phyloP scores from a whole-genome alignment of 1,284 basidiomycete genomes.

The Sporisorium exsertum region DNA sequence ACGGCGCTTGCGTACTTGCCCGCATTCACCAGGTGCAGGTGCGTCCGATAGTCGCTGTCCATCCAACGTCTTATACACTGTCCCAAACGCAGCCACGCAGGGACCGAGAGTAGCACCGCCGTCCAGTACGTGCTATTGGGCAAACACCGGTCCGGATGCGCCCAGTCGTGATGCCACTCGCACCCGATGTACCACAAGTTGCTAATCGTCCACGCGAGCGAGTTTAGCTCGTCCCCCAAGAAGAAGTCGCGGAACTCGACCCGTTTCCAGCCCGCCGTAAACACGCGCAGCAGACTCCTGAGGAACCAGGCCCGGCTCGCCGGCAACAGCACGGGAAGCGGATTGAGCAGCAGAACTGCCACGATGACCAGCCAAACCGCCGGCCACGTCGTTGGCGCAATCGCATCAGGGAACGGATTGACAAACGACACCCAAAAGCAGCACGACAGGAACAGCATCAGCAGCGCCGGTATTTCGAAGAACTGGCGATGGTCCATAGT shows the following conservation, averaged over 20 bases:
- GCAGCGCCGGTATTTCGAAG: constrained; percentile 83
- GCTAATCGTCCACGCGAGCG: constrained; percentile 67
- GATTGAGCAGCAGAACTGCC: constrained; percentile 78
- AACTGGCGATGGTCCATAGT: constrained; percentile 84
- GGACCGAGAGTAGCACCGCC: constrained; percentile 75
- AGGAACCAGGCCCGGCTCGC: constrained; percentile 84
- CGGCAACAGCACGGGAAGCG: constrained; percentile 78
- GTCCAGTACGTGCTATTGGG: constrained; percentile 65
- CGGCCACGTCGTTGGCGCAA: constrained; percentile 76
- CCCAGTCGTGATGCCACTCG: constrained; percentile 73
- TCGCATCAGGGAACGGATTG: constrained; percentile 64
- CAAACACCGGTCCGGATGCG: constrained; percentile 49
- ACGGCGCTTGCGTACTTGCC: constrained; percentile 66
- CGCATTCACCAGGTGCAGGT: constrained; percentile 87
- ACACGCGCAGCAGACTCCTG: constrained; percentile 73
- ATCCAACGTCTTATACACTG: constrained; percentile 88
- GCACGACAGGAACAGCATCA: constrained; percentile 81
- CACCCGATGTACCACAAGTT: constrained; percentile 76
- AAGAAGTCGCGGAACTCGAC: constrained; percentile 69
- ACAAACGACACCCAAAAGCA: constrained; percentile 88
- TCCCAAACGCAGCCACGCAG: constrained; percentile 79
- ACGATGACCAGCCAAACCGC: constrained; percentile 83
- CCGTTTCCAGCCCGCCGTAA: constrained; percentile 76
- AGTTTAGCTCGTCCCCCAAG: constrained; percentile 69
- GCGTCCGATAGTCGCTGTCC: constrained; percentile 76